Conservation (phyloP, 73 alveolate genomes). For the Tetrahymena borealis region DNA sequence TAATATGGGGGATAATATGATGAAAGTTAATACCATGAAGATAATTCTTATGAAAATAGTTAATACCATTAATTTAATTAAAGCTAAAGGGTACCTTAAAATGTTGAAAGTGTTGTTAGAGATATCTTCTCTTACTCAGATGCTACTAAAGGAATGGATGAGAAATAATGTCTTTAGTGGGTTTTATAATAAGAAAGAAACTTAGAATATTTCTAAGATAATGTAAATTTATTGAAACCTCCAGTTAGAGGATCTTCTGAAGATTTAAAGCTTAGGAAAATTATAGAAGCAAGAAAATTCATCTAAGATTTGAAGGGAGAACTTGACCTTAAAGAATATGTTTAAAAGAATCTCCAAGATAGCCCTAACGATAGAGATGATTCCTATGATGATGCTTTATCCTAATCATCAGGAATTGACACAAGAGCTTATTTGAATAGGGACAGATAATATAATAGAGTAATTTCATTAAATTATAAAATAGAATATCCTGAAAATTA, state of each 20-base stretch:
- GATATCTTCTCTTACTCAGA: not conserved
- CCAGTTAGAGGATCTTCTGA: not conserved
- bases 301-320: not conserved
- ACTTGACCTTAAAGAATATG: not conserved
- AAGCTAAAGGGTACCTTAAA: not conserved
- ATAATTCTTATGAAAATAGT: not conserved
- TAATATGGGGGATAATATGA: not conserved
- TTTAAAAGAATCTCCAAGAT: not conserved
- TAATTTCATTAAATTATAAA: not conserved
- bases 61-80: not conserved
- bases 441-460: not conserved
- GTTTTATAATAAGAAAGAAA: not conserved
- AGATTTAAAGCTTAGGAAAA: not conserved
- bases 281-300: not conserved
- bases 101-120: not conserved
- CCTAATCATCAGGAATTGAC: not conserved
- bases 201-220: not conserved
- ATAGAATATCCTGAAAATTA: too few relatives aligned
- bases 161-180: not conserved
- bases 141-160: not conserved
- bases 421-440: not conserved
- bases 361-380: not conserved
- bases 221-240: not conserved
- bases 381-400: not conserved
- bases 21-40: not conserved